Evolutionary conservation across 306 rosid genomes (phyloP).

Genomic region (Phaseolus lunatus): DNA sequence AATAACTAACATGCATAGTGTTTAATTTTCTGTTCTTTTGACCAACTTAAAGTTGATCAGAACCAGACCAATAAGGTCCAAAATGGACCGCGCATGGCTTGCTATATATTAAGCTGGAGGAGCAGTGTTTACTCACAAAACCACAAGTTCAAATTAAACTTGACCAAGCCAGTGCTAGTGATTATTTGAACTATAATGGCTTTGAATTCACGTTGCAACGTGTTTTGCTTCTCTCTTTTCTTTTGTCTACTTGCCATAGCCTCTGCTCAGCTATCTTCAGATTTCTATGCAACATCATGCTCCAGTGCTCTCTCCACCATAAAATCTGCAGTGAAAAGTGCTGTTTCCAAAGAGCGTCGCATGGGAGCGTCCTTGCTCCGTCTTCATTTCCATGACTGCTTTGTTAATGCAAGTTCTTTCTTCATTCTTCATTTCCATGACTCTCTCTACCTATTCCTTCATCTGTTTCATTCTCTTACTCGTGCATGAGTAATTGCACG

Average conservation of each 20-base stretch:
- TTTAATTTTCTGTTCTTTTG: slow-evolving; percentile 23
- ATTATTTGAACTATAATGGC: slow-evolving; percentile 52
- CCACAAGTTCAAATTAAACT: slow-evolving; percentile 36
- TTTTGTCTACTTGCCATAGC: slow-evolving; percentile 38
- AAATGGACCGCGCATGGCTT: slow-evolving; percentile 38
- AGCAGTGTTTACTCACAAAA: neutral
- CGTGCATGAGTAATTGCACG: slow-evolving; percentile 16
- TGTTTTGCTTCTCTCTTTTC: slow-evolving; percentile 44
- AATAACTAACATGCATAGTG: slow-evolving; percentile 19
- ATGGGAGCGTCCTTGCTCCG: slow-evolving; percentile 80
- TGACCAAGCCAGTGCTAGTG: neutral
- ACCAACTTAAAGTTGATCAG: slow-evolving; percentile 38
- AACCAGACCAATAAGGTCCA: slow-evolving; percentile 38
- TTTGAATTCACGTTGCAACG: slow-evolving; percentile 21
- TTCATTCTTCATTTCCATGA: too few species aligned
- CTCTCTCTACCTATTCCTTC: neutral
- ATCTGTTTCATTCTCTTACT: neutral
- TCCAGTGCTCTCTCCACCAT: slow-evolving; percentile 60
- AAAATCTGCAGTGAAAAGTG: slow-evolving; percentile 52
- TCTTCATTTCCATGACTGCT: slow-evolving; percentile 72
- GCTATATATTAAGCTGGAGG: slow-evolving; percentile 49
- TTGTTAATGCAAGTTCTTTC: slow-evolving; percentile 59
- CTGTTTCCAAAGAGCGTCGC: slow-evolving; percentile 66
- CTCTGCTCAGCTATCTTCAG: slow-evolving; percentile 54
- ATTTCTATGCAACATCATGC: slow-evolving; percentile 55